Evolutionary conservation across 331 rosid genomes (phyloP).

Genomic region (Phaseolus coccineus): DNA sequence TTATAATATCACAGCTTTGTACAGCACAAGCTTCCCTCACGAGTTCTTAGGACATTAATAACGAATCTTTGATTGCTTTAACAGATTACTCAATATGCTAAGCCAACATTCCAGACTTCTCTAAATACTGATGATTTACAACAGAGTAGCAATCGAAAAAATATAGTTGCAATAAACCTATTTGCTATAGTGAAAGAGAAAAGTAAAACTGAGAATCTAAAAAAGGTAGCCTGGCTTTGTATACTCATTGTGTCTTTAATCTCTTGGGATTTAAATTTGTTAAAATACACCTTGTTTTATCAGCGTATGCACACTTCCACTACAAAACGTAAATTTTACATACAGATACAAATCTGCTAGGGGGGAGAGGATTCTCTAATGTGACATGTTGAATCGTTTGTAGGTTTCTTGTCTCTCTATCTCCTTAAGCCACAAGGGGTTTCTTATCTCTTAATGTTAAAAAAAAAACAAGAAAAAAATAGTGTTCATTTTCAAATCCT

Average conservation of each 20-base stretch:
- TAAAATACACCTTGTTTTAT: not conserved
- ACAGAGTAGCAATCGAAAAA: not conserved
- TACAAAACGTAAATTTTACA: constrained; percentile 14
- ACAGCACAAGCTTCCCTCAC: not conserved
- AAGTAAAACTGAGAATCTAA: not conserved
- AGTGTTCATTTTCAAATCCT: constrained; percentile 25
- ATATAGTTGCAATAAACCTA: not conserved
- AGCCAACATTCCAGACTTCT: constrained; percentile 10
- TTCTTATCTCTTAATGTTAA: not conserved
- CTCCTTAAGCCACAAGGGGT: not conserved
- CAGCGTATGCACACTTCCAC: constrained; percentile 18
- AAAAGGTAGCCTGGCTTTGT: not conserved
- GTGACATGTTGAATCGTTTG: not conserved
- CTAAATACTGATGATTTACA: not conserved
- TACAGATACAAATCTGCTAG: constrained; percentile 1
- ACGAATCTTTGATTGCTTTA: not conserved
- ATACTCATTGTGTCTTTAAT: not conserved
- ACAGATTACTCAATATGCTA: constrained; percentile 15
- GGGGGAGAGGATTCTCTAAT: not conserved
- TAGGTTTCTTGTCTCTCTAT: not conserved
- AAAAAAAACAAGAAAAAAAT: not conserved
- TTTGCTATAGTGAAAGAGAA: not conserved
- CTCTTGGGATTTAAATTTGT: not conserved
- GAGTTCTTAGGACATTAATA: not conserved
- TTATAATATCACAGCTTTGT: not conserved